phyloP scores from a whole-genome alignment of 495 filamentous ascomycete species.

The Penicillium atrosanguineum region DNA sequence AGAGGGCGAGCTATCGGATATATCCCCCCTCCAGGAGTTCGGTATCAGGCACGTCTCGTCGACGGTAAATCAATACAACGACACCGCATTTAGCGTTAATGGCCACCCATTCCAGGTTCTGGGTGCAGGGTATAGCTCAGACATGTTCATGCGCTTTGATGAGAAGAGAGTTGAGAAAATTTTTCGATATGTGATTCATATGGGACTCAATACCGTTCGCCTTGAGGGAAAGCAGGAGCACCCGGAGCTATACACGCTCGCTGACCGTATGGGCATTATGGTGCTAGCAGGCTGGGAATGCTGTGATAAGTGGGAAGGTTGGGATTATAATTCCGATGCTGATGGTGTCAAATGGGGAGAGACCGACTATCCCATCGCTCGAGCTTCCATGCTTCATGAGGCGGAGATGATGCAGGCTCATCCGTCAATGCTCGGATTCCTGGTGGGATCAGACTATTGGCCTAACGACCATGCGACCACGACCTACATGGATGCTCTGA shows the following conservation, averaged over 20 bases:
- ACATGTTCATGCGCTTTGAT: conserved; percentile 61
- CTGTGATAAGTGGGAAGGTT: conserved; percentile 68
- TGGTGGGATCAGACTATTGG: conserved; percentile 64
- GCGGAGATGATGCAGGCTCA: conserved; percentile 58
- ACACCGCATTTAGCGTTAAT: conserved; percentile 56
- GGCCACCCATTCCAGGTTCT: conserved; percentile 56
- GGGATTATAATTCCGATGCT: conserved; percentile 58
- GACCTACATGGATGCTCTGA: conserved; percentile 49
- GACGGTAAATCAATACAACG: conserved; percentile 49
- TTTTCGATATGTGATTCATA: conserved; percentile 51
- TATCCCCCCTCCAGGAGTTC: conserved; percentile 33
- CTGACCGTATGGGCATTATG: conserved; percentile 60
- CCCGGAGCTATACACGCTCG: conserved; percentile 54
- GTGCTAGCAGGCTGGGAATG: conserved; percentile 65
- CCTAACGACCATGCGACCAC: conserved; percentile 54
- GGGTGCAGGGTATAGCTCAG: conserved; percentile 58
- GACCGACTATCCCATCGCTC: conserved; percentile 53
- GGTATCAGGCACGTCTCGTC: conserved; percentile 57
- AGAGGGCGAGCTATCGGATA: conserved; percentile 40
- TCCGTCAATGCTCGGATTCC: conserved; percentile 53
- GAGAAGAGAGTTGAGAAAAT: conserved; percentile 39
- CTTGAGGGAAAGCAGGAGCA: conserved; percentile 68
- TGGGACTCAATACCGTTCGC: conserved; percentile 62
- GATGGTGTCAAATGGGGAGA: conserved; percentile 47
- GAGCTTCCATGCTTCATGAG: conserved; percentile 57